Conservation (phyloP, 2,329 filamentous ascomycete genomes). For the Paecilomyces sp. region DNA sequence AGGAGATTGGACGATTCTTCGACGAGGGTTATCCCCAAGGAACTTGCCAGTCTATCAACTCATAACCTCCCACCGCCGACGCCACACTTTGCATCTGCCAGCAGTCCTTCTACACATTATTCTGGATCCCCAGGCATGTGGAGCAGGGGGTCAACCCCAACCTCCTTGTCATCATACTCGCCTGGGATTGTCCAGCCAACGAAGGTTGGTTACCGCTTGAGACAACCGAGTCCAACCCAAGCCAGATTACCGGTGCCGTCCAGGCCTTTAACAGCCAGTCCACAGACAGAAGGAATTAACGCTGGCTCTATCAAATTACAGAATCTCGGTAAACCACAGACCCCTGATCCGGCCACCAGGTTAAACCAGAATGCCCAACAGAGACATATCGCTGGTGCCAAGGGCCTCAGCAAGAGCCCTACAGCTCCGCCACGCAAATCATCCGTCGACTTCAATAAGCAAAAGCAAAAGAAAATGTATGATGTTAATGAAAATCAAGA, state of each 20-base stretch:
- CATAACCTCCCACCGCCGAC: conserved; percentile 32
- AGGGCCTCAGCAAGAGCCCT: conserved; percentile 1
- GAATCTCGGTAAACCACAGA: conserved; percentile 5
- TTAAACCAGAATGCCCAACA: conserved; percentile 3
- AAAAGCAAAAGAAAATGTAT: conserved; percentile 30
- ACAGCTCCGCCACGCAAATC: conserved; percentile 53
- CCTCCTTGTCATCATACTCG: conserved; percentile 43
- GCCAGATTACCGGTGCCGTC: conserved; percentile 2
- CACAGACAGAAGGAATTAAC: conserved; percentile 9
- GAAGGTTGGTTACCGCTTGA: conserved; percentile 27
- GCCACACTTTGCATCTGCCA: conserved; percentile 30
- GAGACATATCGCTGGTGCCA: conserved; percentile 1
- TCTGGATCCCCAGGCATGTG: conserved; percentile 40
- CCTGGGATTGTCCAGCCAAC: conserved; percentile 37
- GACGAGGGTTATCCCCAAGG: conserved; percentile 22
- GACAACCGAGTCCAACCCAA: conserved; percentile 17
- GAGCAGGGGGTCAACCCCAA: conserved; percentile 43
- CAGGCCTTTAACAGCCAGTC: background rate
- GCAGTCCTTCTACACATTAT: conserved; percentile 40
- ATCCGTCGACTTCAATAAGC: conserved; percentile 48
- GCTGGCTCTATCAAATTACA: conserved; percentile 8
- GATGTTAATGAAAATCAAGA: conserved; percentile 17
- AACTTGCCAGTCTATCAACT: conserved; percentile 31
- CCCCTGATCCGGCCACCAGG: conserved; percentile 4
- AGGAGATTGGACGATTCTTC: conserved; percentile 10